A percentile compares a stretch with the other conserved stretches of the same genome.
Evolutionary conservation across 768 basidiomycete species (phyloP).

Genomic region (Lentinula aciculospora): DNA sequence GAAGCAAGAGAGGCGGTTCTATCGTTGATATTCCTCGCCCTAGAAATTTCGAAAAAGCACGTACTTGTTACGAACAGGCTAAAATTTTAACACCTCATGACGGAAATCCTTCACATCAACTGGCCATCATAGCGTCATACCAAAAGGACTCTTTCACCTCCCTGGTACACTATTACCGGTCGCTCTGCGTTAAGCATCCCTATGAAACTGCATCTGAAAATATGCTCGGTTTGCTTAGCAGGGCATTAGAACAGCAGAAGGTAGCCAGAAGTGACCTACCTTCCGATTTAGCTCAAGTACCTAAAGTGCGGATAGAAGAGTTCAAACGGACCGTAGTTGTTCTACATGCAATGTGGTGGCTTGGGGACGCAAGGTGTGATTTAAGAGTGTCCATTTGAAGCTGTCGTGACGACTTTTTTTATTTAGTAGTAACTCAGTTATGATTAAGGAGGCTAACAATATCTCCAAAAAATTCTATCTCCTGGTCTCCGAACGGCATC

Average conservation of each 20-base stretch:
- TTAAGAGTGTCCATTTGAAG: slow-evolving; percentile 4
- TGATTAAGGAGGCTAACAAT: slow-evolving; percentile 38
- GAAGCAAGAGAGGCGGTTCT: slow-evolving; percentile 45
- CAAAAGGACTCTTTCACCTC: slow-evolving; percentile 76
- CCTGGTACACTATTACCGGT: slow-evolving; percentile 84
- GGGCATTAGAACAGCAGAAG: slow-evolving; percentile 57
- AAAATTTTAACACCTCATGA: slow-evolving; percentile 77
- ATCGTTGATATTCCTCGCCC: slow-evolving; percentile 47
- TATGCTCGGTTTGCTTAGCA: slow-evolving; percentile 63
- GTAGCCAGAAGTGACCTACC: slow-evolving; percentile 26
- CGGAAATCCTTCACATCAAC: slow-evolving; percentile 93
- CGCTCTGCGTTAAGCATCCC: slow-evolving; percentile 79
- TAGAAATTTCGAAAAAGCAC: slow-evolving; percentile 69
- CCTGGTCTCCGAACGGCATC: slow-evolving; percentile 61
- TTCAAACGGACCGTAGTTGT: slow-evolving; percentile 75
- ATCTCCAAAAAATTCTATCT: slow-evolving; percentile 51
- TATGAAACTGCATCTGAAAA: slow-evolving; percentile 90
- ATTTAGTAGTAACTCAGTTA: slow-evolving; percentile 42
- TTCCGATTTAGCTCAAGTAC: slow-evolving; percentile 30
- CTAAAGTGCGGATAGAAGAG: slow-evolving; percentile 49
- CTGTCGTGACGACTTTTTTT: slow-evolving; percentile 8
- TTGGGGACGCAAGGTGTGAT: slow-evolving; percentile 54
- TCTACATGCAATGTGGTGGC: slow-evolving; percentile 71
- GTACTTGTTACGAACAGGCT: slow-evolving; percentile 83
- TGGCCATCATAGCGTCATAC: slow-evolving; percentile 89